phyloP scores from a whole-genome alignment of 768 basidiomycete genomes.

The Daedalea quercina region DNA sequence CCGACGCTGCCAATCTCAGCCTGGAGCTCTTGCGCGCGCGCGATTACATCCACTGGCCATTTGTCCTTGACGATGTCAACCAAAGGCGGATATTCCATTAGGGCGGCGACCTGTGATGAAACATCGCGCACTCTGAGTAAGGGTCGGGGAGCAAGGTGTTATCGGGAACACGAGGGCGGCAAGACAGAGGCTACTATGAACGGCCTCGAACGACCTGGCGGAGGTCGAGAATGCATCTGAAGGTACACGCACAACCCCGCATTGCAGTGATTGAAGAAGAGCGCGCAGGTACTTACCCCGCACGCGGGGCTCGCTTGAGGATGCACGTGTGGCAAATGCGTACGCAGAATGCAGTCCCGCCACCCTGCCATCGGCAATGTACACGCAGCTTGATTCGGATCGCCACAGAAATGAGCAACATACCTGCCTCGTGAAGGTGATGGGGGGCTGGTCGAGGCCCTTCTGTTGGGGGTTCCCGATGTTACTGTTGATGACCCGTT shows the following conservation, averaged over 20 bases:
- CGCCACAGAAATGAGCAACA: too few relatives aligned
- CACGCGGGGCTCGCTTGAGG: too few relatives aligned
- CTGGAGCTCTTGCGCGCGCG: conserved; percentile 74
- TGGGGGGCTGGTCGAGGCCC: conserved; percentile 86
- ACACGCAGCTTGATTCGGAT: too few relatives aligned
- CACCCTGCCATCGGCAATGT: too few relatives aligned
- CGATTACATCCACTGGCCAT: conserved; percentile 84
- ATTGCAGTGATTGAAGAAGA: not conserved
- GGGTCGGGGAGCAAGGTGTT: too few relatives aligned
- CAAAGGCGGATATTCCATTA: conserved; percentile 89
- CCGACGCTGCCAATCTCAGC: conserved; percentile 88
- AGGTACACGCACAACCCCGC: not conserved
- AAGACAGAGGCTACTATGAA: too few relatives aligned
- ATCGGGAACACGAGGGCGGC: too few relatives aligned
- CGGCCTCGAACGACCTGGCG: not conserved
- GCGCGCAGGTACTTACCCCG: too few relatives aligned
- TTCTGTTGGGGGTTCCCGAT: conserved; percentile 98
- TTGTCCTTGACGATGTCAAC: conserved; percentile 65
- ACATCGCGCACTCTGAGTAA: not conserved
- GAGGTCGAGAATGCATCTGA: not conserved
- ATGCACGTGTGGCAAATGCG: too few relatives aligned
- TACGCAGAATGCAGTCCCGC: too few relatives aligned
- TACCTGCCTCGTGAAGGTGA: conserved; percentile 91
- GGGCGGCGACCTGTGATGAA: conserved; percentile 63
- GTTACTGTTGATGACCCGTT: conserved; percentile 87